These are phyloP conservation scores for Clavispora vitiphila DNA, from an alignment of 805 yeast species.

Conservation along the genomic window DNA sequence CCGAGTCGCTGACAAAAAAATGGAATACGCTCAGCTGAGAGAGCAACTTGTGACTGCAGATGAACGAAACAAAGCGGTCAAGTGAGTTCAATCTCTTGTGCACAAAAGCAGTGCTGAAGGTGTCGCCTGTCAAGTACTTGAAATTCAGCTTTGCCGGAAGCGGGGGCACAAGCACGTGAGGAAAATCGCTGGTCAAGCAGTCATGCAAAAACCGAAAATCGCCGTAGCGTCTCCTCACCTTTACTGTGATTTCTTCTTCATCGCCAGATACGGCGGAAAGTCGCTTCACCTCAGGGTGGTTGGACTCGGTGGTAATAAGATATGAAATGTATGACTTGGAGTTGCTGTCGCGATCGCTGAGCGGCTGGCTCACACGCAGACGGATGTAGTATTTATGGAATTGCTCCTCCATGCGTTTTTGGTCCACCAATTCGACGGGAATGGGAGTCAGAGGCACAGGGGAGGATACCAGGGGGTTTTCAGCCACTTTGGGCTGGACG, in stretches of 20 bases:
- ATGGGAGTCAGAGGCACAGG: background rate
- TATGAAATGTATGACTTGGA: conserved; percentile 76
- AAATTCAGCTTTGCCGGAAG: conserved; percentile 88
- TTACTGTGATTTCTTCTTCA: conserved; percentile 26
- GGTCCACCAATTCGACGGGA: background rate
- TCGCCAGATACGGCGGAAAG: conserved; percentile 17
- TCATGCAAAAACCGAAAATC: conserved; percentile 80
- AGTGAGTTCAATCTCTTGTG: conserved; percentile 75
- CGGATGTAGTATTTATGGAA: conserved; percentile 12
- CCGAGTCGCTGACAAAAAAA: conserved; percentile 62
- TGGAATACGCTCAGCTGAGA: conserved; percentile 66
- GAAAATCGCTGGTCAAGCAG: conserved; percentile 70
- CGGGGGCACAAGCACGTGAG: conserved; percentile 87
- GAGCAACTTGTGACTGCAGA: conserved; percentile 69
- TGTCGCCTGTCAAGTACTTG: conserved; percentile 90
- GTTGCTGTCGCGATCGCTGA: conserved; percentile 61
- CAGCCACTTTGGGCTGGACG: background rate
- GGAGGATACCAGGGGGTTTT: background rate
- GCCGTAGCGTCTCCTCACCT: conserved; percentile 75
- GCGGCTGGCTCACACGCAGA: conserved; percentile 52
- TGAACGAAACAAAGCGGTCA: conserved; percentile 66
- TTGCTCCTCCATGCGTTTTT: conserved; percentile 11
- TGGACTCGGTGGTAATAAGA: conserved; percentile 56
- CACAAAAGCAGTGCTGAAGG: conserved; percentile 83
- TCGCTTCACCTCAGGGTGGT: conserved; percentile 51